A percentile compares a stretch with the other conserved stretches of the same genome.
Conservation (phyloP, 2,329 filamentous ascomycete species). For the Verticillium isaacii region DNA sequence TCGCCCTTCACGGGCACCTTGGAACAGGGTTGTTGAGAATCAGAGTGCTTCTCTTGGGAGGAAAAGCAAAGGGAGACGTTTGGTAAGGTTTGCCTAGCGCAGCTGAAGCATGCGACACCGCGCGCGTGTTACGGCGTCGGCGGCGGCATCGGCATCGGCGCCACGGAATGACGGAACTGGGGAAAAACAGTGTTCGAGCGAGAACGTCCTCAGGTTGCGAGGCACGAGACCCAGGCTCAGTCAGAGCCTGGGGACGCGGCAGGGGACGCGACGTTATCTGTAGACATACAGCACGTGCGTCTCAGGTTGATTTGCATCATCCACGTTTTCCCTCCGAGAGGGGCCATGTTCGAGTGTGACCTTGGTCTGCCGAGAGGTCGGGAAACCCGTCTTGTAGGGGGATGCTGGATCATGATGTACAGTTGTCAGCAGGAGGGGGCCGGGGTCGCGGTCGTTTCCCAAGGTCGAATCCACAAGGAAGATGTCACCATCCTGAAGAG, state of each 20-base stretch:
- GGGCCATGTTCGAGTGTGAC: neutral
- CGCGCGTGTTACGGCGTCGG: neutral
- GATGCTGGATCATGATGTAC: neutral
- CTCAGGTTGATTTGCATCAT: neutral
- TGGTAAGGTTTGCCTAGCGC: neutral
- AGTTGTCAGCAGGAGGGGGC: neutral
- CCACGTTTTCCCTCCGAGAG: neutral
- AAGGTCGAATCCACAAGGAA: neutral
- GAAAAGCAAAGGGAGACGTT: neutral
- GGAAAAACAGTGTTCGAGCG: neutral
- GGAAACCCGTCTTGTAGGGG: neutral
- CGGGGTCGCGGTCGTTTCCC: neutral
- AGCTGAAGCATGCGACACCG: neutral
- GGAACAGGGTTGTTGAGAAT: neutral
- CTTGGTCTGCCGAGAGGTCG: neutral
- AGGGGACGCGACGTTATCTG: neutral
- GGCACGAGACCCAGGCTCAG: neutral
- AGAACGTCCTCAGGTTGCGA: neutral
- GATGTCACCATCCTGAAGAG: neutral
- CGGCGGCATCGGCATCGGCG: neutral
- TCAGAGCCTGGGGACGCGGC: neutral
- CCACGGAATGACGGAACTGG: neutral
- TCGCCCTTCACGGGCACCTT: too few relatives aligned
- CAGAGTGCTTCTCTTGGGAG: neutral
- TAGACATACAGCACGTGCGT: neutral